A percentile compares a stretch with the other conserved stretches of the same genome.
Conservation (phyloP, 83 land plant genomes). For the Diphasiastrum complanatum region DNA sequence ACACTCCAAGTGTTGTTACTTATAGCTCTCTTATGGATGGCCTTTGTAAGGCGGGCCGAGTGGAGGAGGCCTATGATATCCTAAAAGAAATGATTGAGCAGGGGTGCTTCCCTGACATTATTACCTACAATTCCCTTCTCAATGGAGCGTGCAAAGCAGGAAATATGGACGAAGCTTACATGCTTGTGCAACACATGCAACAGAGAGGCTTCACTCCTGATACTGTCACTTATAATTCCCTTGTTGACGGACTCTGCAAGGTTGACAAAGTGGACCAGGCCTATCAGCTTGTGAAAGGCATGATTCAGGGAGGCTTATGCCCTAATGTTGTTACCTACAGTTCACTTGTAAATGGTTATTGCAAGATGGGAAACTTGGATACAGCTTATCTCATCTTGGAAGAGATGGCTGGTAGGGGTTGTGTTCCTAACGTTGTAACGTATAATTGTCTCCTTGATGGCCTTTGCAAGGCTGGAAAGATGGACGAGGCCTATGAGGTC, state of each 20-base stretch:
- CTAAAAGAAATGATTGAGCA: slow-evolving; percentile 28
- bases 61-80: slow-evolving; percentile 38
- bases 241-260: slow-evolving; percentile 52
- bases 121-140: slow-evolving; percentile 47
- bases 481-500: too few species aligned
- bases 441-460: slow-evolving; percentile 70
- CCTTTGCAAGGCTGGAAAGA: too few species aligned
- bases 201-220: slow-evolving; percentile 36
- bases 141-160: slow-evolving; percentile 52
- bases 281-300: slow-evolving; percentile 39
- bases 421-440: slow-evolving; percentile 47
- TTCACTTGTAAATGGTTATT: slow-evolving; percentile 48
- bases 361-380: slow-evolving; percentile 29
- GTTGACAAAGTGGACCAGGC: slow-evolving; percentile 37
- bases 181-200: slow-evolving; percentile 37
- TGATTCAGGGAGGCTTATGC: slow-evolving; percentile 31
- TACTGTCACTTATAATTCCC: slow-evolving; percentile 49
- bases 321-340: slow-evolving; percentile 64
- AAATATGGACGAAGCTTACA: slow-evolving; percentile 40
- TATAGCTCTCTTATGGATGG: slow-evolving; percentile 55
- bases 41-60: slow-evolving; percentile 34
- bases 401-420: slow-evolving; percentile 31
- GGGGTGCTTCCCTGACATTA: slow-evolving; percentile 41
- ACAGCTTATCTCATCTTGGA: slow-evolving; percentile 36
- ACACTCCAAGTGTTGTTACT: slow-evolving; percentile 40